Base-by-base conservation (phyloP, 495 filamentous ascomycete species). In the Penicillium fimorum region DNA sequence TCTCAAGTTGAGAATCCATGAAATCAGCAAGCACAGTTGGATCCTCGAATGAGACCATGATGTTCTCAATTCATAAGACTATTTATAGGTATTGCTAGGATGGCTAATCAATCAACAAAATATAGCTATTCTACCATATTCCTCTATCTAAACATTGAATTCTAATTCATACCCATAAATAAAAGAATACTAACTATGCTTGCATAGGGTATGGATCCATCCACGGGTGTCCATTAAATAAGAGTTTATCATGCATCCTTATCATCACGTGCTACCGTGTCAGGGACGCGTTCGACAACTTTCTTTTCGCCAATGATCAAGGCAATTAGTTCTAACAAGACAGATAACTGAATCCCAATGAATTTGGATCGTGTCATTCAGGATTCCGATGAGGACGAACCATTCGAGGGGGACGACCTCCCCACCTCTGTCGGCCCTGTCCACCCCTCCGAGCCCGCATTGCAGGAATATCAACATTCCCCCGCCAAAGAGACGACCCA, bases 381-480 rank as follows among this genome's bases (percentile, higher is more conserved):
- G 48, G 79, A 82, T 55, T 82, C 79, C 13, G 78, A 80, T 20
- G 79, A 81, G 51, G 77, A 74, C 8, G 71, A 80, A 37, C 65
- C 59, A 41, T 59, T 73, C n/a, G 59, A 62, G 32, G 72, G 67
- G 50, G 68, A 63, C 40, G 58, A 61, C n/a, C 45, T 61, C 6
- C 60, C 65, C n/a, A 55, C 64, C n/a, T 59, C 62, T 8, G 47
- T 54, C 17, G 64, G 59, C 6, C 58, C 68, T 9, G 50, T 54
- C 5, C 64, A 66, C 15, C 52, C 18, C 30, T 42, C 44, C 5
- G 56, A 60, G 37, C 45, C 52, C 11, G 47, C 53, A 50, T 24
- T 37, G 10, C 64, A 63, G 30, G 56, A 61, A 17, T 15, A 58
- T 10, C 47, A 67, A 25, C 44, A 65, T 44, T 50, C 18, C 47